Evolutionary conservation across 192 early-diverging fungal species (phyloP), one percentile per base, ranked within the genome.

Genomic region (Lobosporangium transversale): DNA sequence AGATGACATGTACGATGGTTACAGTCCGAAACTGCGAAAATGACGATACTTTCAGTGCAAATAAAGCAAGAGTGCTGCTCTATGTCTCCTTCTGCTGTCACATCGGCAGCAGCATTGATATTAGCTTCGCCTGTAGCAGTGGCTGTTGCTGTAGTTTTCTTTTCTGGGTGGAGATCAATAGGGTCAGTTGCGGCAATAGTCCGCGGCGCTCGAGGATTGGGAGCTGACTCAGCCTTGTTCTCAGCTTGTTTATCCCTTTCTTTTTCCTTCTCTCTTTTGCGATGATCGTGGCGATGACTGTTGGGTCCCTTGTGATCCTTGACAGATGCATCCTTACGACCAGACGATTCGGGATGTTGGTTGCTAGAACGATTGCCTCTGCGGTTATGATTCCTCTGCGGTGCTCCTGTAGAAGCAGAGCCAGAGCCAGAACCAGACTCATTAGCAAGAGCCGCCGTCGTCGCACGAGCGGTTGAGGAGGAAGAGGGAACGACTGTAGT

Each of bases 1-100:
- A 93, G 78, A 62, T 97, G 94, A 79, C 97, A 99, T 1, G 93
- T 92, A n/a, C 89, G 84, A 78, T 98, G 97, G 65, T 98, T 93
- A 76, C 97, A 98, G 52, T 88, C 86, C 2, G 93, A 90, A 32
- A 98, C 80, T 8, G 95, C 93, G 75, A 91, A 94, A 52, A 87
- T 93, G 23, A 79, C 78, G 23, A 98, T 87, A 0, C 88, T 83
- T 23, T 95, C 91, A 0, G 97, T 89, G 70, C 97, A 98, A 73
- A 98, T 98, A 73, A 93, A 90, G 81, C 97, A 98, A 4, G 82
- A 62, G 12, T 83, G 73, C 14, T 81, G 76, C 14, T 86, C 83
- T 0, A 74, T 79, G 47, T 67, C 80, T 10, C 50, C 74, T 1
- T 75, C 35, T 2, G 24, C 31, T 36, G 35, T 20, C 18, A 33